Conservation (phyloP, 2,329 filamentous ascomycete species). For the Biscogniauxia sp. region DNA sequence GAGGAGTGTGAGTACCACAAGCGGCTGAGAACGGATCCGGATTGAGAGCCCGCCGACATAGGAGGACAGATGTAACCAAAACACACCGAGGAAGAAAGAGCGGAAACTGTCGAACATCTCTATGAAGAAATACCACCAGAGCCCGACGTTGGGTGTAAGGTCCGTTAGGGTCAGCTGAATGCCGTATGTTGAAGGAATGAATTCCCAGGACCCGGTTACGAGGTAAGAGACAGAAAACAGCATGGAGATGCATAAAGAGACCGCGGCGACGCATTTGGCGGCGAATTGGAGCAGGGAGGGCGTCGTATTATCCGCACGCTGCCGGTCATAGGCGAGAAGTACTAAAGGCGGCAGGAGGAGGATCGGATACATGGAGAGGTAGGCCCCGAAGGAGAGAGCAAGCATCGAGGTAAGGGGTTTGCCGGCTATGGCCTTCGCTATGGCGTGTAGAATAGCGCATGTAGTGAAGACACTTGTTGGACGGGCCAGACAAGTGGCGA, state of each 20-base stretch:
- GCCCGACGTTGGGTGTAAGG: conserved; percentile 87
- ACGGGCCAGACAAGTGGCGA: conserved; percentile 85
- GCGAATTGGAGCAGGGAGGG: conserved; percentile 50
- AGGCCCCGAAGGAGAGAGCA: conserved; percentile 81
- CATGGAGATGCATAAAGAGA: conserved; percentile 53
- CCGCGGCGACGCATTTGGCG: conserved; percentile 48
- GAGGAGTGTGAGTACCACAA: conserved; percentile 81
- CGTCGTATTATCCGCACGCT: conserved; percentile 34
- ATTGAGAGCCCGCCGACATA: conserved; percentile 87
- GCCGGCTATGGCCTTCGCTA: conserved; percentile 76
- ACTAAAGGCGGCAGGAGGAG: conserved; percentile 81
- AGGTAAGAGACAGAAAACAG: conserved; percentile 71
- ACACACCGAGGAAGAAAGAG: conserved; percentile 94
- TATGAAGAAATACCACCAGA: conserved; percentile 99
- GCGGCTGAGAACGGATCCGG: conserved; percentile 77
- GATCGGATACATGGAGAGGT: conserved; percentile 87
- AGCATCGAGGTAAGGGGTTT: conserved; percentile 75
- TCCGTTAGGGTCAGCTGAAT: conserved; percentile 89
- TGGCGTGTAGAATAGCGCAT: conserved; percentile 79
- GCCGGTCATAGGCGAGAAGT: conserved; percentile 75
- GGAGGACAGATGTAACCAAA: conserved; percentile 90
- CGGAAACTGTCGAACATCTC: conserved; percentile 99
- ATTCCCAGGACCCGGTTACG: conserved; percentile 82
- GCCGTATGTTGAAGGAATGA: conserved; percentile 85
- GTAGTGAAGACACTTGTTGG: conserved; percentile 88